Base-by-base conservation (phyloP, 176 grass and related monocot genomes). In the Zoysia japonica region DNA sequence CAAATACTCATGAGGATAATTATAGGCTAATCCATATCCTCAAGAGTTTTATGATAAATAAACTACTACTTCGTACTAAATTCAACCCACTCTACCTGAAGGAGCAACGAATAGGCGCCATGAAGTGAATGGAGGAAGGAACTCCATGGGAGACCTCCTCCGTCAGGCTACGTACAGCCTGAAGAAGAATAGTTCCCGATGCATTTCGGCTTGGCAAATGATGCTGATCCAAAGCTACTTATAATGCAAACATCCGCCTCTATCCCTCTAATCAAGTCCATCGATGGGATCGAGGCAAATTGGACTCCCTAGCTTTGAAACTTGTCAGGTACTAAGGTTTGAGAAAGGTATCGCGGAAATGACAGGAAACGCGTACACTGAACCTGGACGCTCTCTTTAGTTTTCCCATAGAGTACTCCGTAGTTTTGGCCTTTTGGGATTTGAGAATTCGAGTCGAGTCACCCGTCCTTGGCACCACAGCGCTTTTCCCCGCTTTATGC, bases 61-160 rank as follows among this genome's bases (percentile, higher is more conserved):
- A 56, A 70, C 2, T n/a, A 69, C 19, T 40, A 70, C 28, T 28
- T 28, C 28, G 28, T 28, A 28, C 28, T 28, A 50, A 75, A 15
- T 11, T 36, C 66, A 38, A 87, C 45, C 80, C 17, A 43, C 68
- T 61, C 62, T 72, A 78, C 70, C 76, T 80, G 47, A 80, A 76
- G 56, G 3, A 38, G 16, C 5, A 9, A 49, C 5, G 11, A 80
- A 41, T 64, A 42, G 79, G 47, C 36, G 39, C 87, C 82, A 81
- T 76, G 87, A 89, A 89, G 87, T 89, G 82, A 85, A 72, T 77
- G 78, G 78, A 82, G 82, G 82, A 89, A 82, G 82, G 82, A 89
- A 82, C 82, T 89, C 60, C 87, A 89, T 82, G 61, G 38, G 53
- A 68, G 45, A 47, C 60, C 59, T 66, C 47, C 68, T 80, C 69